Evolutionary conservation across 192 early-diverging fungal genomes (phyloP), one percentile per base, ranked within the genome.

Genomic region (Paraglomus occultum): DNA sequence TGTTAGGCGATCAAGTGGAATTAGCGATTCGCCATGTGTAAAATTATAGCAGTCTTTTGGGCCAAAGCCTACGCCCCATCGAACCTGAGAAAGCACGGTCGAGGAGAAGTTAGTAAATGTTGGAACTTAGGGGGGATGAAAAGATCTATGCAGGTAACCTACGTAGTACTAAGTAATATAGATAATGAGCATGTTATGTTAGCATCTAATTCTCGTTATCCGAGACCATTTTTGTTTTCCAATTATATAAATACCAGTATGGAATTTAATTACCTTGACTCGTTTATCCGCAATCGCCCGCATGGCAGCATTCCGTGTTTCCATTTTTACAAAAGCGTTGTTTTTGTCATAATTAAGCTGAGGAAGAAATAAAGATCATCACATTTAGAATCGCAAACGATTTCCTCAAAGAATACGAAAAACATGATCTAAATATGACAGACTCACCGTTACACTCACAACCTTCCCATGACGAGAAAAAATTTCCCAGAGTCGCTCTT

Each of bases 241-340:
- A 75, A 61, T 63, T 47, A 39, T 65, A 44, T 65, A 40, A n/a
- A n/a, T 51, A 49, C 64, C 64, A 22, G 49, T 64, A 7, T 31
- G 62, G 18, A 31, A 31, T 31, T n/a, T 31, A 31, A 31, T 48
- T 17, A 65, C 48, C 42, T 65, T 50, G 15, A 31, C 51, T 50
- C 48, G 22, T 40, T 51, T n/a, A 31, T 42, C 31, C 14, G 15
- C 14, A 46, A 70, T n/a, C 18, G 67, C 55, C 22, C 71, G 47
- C 22, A 73, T 68, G 0, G 79, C 75, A 5, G 65, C 68, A 14
- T 63, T 20, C 18, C 79, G 79, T 40, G 67, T 74, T 5, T 71
- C 71, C 79, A 80, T 77, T 57, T 80, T 80, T 46, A 80, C 73
- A 67, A 80, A 80, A 10, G 75, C 79, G 60, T 80, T 76, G 55